Evolutionary conservation across 768 basidiomycete species (phyloP), one percentile per base, ranked within the genome.

Genomic region (Tephrocybe sp.): DNA sequence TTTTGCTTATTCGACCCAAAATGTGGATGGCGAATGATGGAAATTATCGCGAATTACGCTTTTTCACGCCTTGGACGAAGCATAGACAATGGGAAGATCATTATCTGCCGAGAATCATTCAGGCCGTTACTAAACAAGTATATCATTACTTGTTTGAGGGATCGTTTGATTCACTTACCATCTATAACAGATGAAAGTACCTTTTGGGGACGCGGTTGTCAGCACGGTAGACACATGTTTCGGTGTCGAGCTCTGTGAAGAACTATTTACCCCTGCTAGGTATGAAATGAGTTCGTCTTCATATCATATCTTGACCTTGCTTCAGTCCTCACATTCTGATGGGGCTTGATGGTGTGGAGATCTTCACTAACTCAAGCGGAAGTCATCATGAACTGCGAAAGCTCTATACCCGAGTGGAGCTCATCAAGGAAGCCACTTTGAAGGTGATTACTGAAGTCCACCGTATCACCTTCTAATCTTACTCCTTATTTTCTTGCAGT

Each of bases 11-110:
- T 55, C 84, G 97, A 19, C 97, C 97, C 0, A 99, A 98, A 74
- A 95, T 99, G 95, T 99, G 97, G 97, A 76, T 99, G 37, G 97
- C 97, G 1, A 98, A 98, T 63, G 93, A 97, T 60, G 97, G 97
- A 3, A 98, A 98, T 63, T 99, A 99, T 66, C 88, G 97, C 22
- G 84, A 87, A 64, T 72, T 88, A 60, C 72, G 89, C 12, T 91
- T 92, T 65, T 99, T 99, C 60, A 93, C 96, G 2, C 94, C 97
- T 0, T 99, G 97, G 96, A 71, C 74, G 62, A 96, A 94, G 64
- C 89, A 90, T 62, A 80, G 86, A 25, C 79, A 93, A 64, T 87
- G 83, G 69, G 97, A 98, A 65, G 92, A 97, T 41, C 92, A 95
- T 62, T 92, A 85, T 58, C 75, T 99, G 5, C 97, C 97, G 0